Conservation (phyloP, 192 early-diverging fungal species). For the Mortierella claussenii region DNA sequence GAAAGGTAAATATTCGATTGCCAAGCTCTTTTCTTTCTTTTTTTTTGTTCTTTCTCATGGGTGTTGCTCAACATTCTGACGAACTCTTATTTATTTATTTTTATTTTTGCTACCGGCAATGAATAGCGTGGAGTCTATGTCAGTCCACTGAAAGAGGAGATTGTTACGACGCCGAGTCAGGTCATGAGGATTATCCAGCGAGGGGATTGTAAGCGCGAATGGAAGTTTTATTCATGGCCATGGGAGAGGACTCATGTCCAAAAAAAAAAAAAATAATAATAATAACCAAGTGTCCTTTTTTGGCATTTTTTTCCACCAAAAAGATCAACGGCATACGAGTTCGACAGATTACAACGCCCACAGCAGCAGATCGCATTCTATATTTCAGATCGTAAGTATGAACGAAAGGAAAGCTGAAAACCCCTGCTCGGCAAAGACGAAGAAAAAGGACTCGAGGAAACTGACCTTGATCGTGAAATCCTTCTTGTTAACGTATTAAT, state of each 20-base stretch:
- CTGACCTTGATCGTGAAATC: too few relatives aligned
- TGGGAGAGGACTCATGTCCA: too few relatives aligned
- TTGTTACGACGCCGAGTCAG: constrained; percentile 74
- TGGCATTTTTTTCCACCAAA: not conserved
- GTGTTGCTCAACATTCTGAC: too few relatives aligned
- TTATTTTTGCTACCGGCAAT: too few relatives aligned
- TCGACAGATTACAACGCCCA: constrained; percentile 93
- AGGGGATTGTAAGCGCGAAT: constrained; percentile 78
- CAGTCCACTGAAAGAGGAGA: constrained; percentile 75
- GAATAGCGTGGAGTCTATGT: constrained; percentile 83
- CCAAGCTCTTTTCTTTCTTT: not conserved
- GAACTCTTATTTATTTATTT: too few relatives aligned
- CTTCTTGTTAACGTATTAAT: too few relatives aligned
- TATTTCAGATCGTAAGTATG: constrained; percentile 85
- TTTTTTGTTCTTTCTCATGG: too few relatives aligned
- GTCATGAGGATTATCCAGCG: constrained; percentile 80
- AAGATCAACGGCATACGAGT: constrained; percentile 84
- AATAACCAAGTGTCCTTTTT: not conserved
- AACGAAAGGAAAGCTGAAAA: not conserved
- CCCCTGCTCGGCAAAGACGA: too few relatives aligned
- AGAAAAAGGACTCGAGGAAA: too few relatives aligned
- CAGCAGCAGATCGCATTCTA: constrained; percentile 93
- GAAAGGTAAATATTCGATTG: constrained; percentile 36
- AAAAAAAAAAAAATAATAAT: too few relatives aligned
- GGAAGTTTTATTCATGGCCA: too few relatives aligned